Conservation (phyloP, 768 basidiomycete species). For the Leccinellum albellum region DNA sequence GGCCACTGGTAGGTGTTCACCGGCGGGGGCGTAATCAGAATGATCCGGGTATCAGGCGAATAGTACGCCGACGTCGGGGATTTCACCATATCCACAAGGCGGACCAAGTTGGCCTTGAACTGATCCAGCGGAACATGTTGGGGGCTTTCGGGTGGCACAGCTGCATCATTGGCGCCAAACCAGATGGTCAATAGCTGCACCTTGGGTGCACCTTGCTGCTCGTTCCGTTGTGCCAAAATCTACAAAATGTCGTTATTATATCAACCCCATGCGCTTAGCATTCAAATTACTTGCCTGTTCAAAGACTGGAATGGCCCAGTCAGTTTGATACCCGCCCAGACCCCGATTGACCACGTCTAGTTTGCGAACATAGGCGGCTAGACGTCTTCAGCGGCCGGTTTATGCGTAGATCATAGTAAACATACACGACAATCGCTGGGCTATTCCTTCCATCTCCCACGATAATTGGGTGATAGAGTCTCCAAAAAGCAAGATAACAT, state of each 20-base stretch:
- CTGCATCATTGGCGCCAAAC: slow-evolving; percentile 88
- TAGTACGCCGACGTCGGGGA: slow-evolving; percentile 60
- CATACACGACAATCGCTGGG: slow-evolving; percentile 54
- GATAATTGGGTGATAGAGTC: slow-evolving; percentile 77
- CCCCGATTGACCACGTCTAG: slow-evolving; percentile 88
- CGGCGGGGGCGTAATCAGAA: slow-evolving; percentile 85
- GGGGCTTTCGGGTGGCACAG: slow-evolving; percentile 49
- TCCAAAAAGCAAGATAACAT: slow-evolving; percentile 72
- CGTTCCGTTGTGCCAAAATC: slow-evolving; percentile 55
- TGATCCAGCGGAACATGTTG: slow-evolving; percentile 75
- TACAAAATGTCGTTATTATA: slow-evolving; percentile 21
- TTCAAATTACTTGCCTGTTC: slow-evolving; percentile 57
- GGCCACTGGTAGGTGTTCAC: slow-evolving; percentile 60
- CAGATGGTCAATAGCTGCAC: slow-evolving; percentile 79
- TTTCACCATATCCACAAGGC: slow-evolving; percentile 60
- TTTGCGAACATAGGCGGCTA: slow-evolving; percentile 76
- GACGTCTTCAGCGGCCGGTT: neutral
- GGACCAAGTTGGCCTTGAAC: slow-evolving; percentile 61
- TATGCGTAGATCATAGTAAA: neutral
- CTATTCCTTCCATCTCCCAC: slow-evolving; percentile 62
- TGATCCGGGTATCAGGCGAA: slow-evolving; percentile 68
- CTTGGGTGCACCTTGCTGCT: slow-evolving; percentile 47
- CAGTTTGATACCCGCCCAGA: slow-evolving; percentile 78
- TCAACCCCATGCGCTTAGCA: neutral
- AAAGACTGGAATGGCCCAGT: slow-evolving; percentile 80